phyloP scores from a whole-genome alignment of 257 asterid genomes.

The Rauvolfia tetraphylla region DNA sequence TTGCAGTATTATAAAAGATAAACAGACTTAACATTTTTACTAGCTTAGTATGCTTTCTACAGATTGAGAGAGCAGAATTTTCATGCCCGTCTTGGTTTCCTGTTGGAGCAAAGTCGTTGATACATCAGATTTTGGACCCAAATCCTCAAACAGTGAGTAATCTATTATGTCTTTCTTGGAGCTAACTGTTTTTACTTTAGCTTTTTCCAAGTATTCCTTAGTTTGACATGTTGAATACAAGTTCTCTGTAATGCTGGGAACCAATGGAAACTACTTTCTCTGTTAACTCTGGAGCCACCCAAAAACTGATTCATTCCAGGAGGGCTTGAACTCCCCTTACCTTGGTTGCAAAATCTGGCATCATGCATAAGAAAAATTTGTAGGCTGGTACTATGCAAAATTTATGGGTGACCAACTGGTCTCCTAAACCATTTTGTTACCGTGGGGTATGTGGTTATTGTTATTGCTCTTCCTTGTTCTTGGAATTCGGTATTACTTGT shows the following conservation, averaged over 20 bases:
- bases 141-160: conserved; percentile 73
- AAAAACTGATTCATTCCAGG: neutral
- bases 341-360: neutral
- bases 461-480: neutral
- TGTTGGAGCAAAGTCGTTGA: conserved; percentile 89
- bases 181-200: neutral
- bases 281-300: neutral
- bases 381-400: neutral
- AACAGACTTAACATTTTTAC: neutral
- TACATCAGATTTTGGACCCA: conserved; percentile 74
- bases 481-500: neutral
- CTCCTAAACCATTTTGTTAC: neutral
- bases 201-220: neutral
- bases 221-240: neutral
- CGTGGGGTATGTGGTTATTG: neutral
- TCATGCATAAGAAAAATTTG: neutral
- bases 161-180: conserved; percentile 2
- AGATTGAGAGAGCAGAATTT: conserved; percentile 91
- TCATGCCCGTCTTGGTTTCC: conserved; percentile 95
- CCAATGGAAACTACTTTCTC: neutral
- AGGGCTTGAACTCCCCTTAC: neutral
- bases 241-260: neutral
- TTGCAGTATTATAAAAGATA: neutral
- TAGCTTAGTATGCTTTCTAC: conserved; percentile 26
- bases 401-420: neutral